A percentile compares a stretch with the other conserved stretches of the same genome.
These are phyloP conservation scores for Erodium texanum DNA, from an alignment of 441 rosid species.

Conservation along the genomic window DNA sequence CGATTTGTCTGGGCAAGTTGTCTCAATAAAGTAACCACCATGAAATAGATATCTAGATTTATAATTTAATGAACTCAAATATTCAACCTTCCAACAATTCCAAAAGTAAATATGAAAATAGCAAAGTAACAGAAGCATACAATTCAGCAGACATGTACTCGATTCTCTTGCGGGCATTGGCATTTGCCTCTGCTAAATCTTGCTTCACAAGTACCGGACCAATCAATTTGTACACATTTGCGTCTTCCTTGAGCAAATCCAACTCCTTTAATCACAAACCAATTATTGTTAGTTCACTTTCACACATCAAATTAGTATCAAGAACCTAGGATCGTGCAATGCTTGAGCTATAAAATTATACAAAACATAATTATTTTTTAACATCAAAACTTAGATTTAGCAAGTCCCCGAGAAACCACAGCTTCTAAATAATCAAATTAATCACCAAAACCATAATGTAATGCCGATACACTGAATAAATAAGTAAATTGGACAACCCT, in stretches of 20 bases:
- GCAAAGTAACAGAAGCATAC: slow-evolving; percentile 10
- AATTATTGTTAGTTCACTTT: background rate
- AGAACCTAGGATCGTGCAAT: background rate
- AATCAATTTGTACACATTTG: slow-evolving; percentile 26
- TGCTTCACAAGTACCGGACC: slow-evolving; percentile 28
- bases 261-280: slow-evolving; percentile 19
- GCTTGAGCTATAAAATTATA: background rate
- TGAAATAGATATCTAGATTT: background rate
- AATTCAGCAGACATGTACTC: slow-evolving; percentile 26
- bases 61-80: background rate
- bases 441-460: too few relatives aligned
- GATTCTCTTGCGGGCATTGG: slow-evolving; percentile 25
- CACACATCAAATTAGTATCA: background rate
- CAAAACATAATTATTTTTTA: background rate
- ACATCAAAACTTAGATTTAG: background rate
- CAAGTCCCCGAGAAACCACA: background rate
- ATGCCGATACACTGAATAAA: background rate
- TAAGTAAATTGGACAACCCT: background rate
- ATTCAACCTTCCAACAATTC: background rate
- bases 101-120: background rate
- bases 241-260: slow-evolving; percentile 26
- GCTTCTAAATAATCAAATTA: background rate
- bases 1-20: background rate
- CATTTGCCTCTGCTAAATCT: slow-evolving; percentile 28
- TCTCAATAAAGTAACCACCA: background rate